Evolutionary conservation across 2,329 filamentous ascomycete genomes (phyloP).

Genomic region (Phialocephala subalpina): DNA sequence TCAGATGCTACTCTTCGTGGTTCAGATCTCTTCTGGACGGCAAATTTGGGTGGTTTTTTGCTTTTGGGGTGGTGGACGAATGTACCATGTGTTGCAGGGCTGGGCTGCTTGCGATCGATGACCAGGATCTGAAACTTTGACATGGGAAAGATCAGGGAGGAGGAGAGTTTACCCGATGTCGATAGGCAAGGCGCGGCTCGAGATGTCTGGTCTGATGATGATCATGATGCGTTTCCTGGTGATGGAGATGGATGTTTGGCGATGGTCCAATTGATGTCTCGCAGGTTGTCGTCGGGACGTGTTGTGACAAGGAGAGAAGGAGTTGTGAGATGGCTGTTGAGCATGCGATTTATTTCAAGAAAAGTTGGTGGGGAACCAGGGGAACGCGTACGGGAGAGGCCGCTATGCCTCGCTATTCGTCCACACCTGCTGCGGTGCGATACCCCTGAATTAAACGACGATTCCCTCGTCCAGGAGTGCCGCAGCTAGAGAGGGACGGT

Average conservation of each 20-base stretch:
- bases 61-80: background rate
- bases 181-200: background rate
- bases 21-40: background rate
- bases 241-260: background rate
- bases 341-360: background rate
- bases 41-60: background rate
- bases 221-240: constrained; percentile 1
- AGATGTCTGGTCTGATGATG: background rate
- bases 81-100: background rate
- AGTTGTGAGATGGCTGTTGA: background rate
- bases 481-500: no score
- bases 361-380: background rate
- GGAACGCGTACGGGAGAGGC: background rate
- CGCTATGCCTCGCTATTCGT: background rate
- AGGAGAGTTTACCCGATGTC: constrained; percentile 7
- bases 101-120: background rate
- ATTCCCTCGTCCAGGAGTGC: no score
- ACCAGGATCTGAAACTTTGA: background rate
- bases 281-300: background rate
- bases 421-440: background rate
- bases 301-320: background rate
- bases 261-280: background rate
- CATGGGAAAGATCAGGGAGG: background rate
- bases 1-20: background rate
- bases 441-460: no score